Evolutionary conservation across 2,329 filamentous ascomycete species (phyloP).

Genomic region (Claviceps cyperi): DNA sequence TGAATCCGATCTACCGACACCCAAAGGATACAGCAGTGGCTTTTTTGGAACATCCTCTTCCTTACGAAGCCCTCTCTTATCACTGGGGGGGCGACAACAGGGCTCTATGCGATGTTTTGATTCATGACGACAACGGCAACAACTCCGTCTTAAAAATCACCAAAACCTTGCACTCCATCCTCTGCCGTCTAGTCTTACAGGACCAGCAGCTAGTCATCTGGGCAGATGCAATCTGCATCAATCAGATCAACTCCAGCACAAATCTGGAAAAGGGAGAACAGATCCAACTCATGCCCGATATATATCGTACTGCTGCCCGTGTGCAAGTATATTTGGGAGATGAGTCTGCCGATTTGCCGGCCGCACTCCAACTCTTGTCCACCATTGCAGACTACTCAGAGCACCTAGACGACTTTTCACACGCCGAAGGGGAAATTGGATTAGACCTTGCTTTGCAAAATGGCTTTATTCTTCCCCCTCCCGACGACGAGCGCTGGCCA

Average conservation of each 20-base stretch:
- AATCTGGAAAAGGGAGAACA: conserved; percentile 7
- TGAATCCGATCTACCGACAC: conserved; percentile 1
- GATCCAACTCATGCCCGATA: conserved; percentile 7
- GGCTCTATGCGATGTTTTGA: background rate
- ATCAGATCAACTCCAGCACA: conserved; percentile 4
- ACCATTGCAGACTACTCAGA: conserved; percentile 6
- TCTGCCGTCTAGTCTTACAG: conserved; percentile 1
- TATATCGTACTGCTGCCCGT: conserved; percentile 5
- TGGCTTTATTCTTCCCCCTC: conserved; percentile 3
- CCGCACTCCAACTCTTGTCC: conserved; percentile 2
- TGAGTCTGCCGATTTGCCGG: conserved; percentile 2
- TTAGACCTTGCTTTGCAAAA: conserved; percentile 2
- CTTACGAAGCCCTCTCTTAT: conserved; percentile 6
- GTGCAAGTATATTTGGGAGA: conserved; percentile 6
- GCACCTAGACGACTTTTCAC: conserved; percentile 3
- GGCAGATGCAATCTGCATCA: conserved; percentile 10
- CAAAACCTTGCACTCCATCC: conserved; percentile 2
- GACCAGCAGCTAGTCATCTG: conserved; percentile 5
- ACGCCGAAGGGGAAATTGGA: conserved; percentile 4
- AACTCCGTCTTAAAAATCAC: conserved; percentile 3
- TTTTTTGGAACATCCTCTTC: conserved; percentile 1
- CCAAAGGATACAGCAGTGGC: background rate
- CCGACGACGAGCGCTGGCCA: conserved; percentile 3
- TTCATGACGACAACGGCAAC: background rate
- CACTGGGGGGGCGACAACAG: conserved; percentile 5